These are phyloP conservation scores for Blastobotrys raffinosifermentans DNA, from an alignment of 1,139 yeast species.

Conservation along the genomic window DNA sequence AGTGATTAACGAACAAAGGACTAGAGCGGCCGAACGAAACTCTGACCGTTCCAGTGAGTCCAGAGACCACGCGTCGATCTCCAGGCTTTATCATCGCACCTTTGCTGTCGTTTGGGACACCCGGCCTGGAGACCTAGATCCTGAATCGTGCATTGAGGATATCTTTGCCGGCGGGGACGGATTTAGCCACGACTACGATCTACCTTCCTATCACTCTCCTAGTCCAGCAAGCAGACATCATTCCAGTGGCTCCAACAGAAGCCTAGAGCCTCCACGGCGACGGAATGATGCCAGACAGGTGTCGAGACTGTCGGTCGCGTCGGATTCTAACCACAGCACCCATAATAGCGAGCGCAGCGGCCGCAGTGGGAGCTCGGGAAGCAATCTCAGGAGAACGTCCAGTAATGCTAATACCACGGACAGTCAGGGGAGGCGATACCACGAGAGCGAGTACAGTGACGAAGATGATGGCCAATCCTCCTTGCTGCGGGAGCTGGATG, in stretches of 20 bases:
- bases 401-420: background rate
- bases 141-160: slow-evolving; percentile 68
- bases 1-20: slow-evolving; percentile 25
- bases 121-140: slow-evolving; percentile 65
- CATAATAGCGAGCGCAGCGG: background rate
- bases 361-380: slow-evolving; percentile 1
- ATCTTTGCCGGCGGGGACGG: slow-evolving; percentile 72
- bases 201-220: too few relatives aligned
- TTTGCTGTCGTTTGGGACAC: slow-evolving; percentile 76
- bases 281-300: slow-evolving; percentile 3
- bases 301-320: slow-evolving; percentile 2
- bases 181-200: slow-evolving; percentile 27
- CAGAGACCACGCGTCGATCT: background rate
- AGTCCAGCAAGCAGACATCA: too few relatives aligned
- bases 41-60: background rate
- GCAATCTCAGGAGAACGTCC: too few relatives aligned
- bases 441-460: slow-evolving; percentile 1
- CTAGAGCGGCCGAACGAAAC: slow-evolving; percentile 1
- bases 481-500: slow-evolving; percentile 18
- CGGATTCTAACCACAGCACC: slow-evolving; percentile 1
- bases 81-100: slow-evolving; percentile 50
- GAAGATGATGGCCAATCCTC: slow-evolving; percentile 4
- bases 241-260: too few relatives aligned
- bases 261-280: slow-evolving; percentile 5
- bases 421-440: background rate